Percentiles rank a stretch among this genome's conserved stretches.
Conservation (phyloP, 345 rosid species). For the Murraya paniculata region DNA sequence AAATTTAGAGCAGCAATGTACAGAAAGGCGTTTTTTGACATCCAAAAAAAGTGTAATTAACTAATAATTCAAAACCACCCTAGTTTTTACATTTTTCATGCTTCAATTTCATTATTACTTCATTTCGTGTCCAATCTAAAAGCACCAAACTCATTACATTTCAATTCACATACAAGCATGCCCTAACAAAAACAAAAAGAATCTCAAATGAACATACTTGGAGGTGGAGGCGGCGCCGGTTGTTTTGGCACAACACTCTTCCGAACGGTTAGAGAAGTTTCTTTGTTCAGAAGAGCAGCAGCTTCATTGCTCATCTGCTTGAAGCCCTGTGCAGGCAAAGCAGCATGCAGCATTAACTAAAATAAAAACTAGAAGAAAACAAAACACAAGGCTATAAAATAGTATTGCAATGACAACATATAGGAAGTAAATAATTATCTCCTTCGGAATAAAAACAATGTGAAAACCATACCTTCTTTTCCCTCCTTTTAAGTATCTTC, state of each 20-base stretch:
- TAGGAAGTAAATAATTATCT: background rate
- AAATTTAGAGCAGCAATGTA: background rate
- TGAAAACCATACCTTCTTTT: constrained; percentile 47
- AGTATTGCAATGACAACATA: background rate
- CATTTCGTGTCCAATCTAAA: background rate
- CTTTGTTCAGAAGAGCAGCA: constrained; percentile 42
- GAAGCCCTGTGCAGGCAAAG: constrained; percentile 40
- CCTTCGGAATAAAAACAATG: background rate
- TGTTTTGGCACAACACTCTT: constrained; percentile 45
- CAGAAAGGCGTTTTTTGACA: background rate
- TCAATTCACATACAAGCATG: background rate
- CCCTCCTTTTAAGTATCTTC: constrained; percentile 90
- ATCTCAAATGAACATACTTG: constrained; percentile 38
- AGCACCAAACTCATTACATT: background rate
- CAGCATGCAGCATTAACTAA: background rate
- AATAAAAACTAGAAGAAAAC: background rate
- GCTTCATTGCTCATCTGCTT: constrained; percentile 39
- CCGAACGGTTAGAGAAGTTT: constrained; percentile 44
- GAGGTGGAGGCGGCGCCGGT: constrained; percentile 25
- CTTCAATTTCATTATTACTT: background rate
- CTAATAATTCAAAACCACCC: background rate
- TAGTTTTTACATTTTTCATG: background rate
- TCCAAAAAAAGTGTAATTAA: background rate
- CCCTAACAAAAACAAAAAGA: constrained; percentile 1
- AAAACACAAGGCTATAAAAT: background rate